These are phyloP conservation scores for Alternaria burnsii DNA, from an alignment of 2,329 filamentous ascomycete species.

Conservation along the genomic window DNA sequence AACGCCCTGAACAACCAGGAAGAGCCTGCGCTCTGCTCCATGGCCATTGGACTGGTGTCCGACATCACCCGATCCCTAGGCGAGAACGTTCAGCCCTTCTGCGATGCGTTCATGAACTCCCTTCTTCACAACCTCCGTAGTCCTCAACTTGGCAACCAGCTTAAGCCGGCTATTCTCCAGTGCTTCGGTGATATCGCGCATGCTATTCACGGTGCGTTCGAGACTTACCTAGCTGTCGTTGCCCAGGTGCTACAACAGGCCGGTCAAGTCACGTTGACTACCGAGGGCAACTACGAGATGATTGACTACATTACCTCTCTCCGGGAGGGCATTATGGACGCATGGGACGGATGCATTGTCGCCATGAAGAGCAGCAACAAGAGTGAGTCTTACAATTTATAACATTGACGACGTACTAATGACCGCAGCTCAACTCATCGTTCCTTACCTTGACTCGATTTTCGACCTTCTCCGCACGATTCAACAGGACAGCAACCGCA, in stretches of 20 bases:
- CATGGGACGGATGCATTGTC: constrained; percentile 95
- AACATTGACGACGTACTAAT: constrained; percentile 33
- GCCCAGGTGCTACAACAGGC: constrained; percentile 95
- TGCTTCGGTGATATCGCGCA: constrained; percentile 98
- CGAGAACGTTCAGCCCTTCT: constrained; percentile 90
- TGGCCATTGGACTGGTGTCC: constrained; percentile 96
- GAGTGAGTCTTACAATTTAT: constrained; percentile 61
- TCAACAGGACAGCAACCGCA: constrained; percentile 83
- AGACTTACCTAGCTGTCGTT: constrained; percentile 91
- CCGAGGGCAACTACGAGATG: constrained; percentile 91
- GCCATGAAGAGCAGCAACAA: constrained; percentile 87
- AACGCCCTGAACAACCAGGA: constrained; percentile 95
- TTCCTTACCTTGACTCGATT: constrained; percentile 82
- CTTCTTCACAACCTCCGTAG: constrained; percentile 92
- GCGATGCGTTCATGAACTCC: constrained; percentile 98
- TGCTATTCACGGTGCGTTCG: constrained; percentile 89
- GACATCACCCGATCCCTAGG: constrained; percentile 94
- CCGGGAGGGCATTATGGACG: constrained; percentile 98
- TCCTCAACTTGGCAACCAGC: constrained; percentile 87
- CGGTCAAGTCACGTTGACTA: constrained; percentile 77
- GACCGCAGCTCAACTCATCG: constrained; percentile 69
- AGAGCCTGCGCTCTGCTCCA: constrained; percentile 90
- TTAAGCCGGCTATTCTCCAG: constrained; percentile 97
- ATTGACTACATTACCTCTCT: constrained; percentile 95
- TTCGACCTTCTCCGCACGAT: constrained; percentile 87